Percentiles rank a stretch among this genome's conserved stretches.
phyloP scores from a whole-genome alignment of 139 green algal species.

The Limnomonas spitsbergensis region DNA sequence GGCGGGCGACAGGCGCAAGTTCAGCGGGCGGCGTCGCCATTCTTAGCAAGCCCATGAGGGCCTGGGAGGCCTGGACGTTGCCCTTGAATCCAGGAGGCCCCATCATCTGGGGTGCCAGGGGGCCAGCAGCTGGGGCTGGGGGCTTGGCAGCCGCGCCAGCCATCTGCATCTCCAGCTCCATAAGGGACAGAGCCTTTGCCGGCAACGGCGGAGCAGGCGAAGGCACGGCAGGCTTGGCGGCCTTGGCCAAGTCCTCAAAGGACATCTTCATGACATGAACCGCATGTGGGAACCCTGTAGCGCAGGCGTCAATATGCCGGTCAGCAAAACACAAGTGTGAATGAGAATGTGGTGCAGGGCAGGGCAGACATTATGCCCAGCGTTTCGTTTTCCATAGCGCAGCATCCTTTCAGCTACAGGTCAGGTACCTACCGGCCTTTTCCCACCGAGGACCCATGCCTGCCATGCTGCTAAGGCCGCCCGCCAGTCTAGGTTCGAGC shows the following conservation, averaged over 20 bases:
- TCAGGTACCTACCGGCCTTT: background rate
- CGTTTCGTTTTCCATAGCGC: background rate
- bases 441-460: background rate
- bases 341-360: too few species aligned
- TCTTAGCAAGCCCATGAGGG: background rate
- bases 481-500: too few species aligned
- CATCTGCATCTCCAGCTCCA: background rate
- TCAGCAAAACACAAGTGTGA: background rate
- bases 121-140: too few species aligned
- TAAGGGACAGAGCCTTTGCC: background rate
- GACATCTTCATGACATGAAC: background rate
- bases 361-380: background rate
- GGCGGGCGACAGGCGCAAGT: too few species aligned
- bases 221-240: background rate
- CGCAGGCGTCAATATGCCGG: too few species aligned
- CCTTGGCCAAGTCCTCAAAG: background rate
- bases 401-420: background rate
- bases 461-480: background rate
- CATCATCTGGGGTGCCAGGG: background rate
- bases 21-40: background rate
- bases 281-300: background rate
- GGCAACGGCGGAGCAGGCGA: background rate
- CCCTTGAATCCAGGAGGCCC: background rate
- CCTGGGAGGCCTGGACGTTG: background rate
- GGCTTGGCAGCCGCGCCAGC: background rate